Evolutionary conservation across 345 rosid genomes (phyloP), one percentile per base, ranked within the genome.

Genomic region (Geranium rotundifolium): DNA sequence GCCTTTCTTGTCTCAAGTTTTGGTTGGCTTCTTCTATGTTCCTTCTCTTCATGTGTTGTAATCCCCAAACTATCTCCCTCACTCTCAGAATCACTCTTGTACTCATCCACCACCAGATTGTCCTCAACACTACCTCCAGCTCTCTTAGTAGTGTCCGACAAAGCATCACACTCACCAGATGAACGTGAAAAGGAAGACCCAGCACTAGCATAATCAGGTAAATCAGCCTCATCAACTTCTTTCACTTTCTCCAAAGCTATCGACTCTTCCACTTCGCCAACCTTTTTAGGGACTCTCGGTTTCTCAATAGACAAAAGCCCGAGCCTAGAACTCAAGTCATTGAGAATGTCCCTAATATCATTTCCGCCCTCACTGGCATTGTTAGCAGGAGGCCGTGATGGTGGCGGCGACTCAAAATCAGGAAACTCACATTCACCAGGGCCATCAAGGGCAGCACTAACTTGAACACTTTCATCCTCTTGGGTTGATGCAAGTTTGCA

Each of bases 261-360:
- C 65, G 52, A 31, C 56, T 58, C 77, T 65, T 62, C 73, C 49
- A 49, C 66, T 29, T 19, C 65, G 56, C 29, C 63, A 76, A 56
- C 57, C 31, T 27, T 78, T 67, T 67, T 64, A 49, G 86, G 79
- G 16, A 29, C 69, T 67, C 60, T 63, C 65, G 65, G 83, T 75
- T 76, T 88, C 71, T 93, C 81, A 69, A 93, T 86, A 1, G 96
- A 86, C 78, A 88, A 63, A 29, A 86, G 72, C 63, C 84, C 92
- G 61, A 93, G 86, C 86, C 76, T 86, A 2, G 86, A 76, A 71
- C 79, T 90, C 77, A 93, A 73, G 57, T 83, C 86, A 66, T 79
- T 79, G 62, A 93, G 83, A 74, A 88, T 86, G 80, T 88, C 89
- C 77, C 86, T 79, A 63, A 93, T 86, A 67, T 90, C 88, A 73